Conservation (phyloP, 2,329 filamentous ascomycete genomes). For the Mariannaea elegans region DNA sequence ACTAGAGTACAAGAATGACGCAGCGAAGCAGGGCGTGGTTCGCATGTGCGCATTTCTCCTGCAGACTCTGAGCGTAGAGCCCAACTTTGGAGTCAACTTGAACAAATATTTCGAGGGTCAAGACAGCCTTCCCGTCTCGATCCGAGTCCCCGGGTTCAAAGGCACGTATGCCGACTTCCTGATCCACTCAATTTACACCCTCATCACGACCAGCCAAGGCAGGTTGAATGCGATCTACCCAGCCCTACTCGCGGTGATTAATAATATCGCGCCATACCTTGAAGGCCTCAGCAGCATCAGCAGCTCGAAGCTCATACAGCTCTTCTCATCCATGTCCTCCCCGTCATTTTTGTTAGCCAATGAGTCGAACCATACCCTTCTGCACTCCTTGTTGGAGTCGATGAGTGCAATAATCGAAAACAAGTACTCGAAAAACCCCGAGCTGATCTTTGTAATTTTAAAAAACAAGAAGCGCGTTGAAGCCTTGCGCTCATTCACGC, state of each 20-base stretch:
- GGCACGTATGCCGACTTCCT: conserved; percentile 95
- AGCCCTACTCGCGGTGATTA: conserved; percentile 88
- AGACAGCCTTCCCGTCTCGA: conserved; percentile 82
- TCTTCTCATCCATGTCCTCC: conserved; percentile 92
- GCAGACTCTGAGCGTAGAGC: conserved; percentile 93
- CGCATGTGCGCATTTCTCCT: conserved; percentile 98
- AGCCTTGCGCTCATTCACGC: conserved; percentile 83
- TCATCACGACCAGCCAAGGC: conserved; percentile 91
- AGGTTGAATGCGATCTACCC: conserved; percentile 92
- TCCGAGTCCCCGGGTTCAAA: conserved; percentile 83
- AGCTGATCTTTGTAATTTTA: conserved; percentile 81
- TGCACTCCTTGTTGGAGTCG: conserved; percentile 85
- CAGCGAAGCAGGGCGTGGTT: conserved; percentile 89
- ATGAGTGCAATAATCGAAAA: conserved; percentile 92
- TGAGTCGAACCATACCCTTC: conserved; percentile 84
- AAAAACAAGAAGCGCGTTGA: conserved; percentile 86
- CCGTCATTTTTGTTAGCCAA: conserved; percentile 93
- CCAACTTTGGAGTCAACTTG: conserved; percentile 87
- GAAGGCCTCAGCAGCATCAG: conserved; percentile 78
- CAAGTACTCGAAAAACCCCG: conserved; percentile 81
- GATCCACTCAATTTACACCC: conserved; percentile 90
- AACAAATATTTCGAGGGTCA: conserved; percentile 91
- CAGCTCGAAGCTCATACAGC: conserved; percentile 83
- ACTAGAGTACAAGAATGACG: conserved; percentile 85
- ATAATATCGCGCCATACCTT: conserved; percentile 89